Evolutionary conservation across 1,284 basidiomycete genomes (phyloP).

Genomic region (Ceratobasidium papillatum): DNA sequence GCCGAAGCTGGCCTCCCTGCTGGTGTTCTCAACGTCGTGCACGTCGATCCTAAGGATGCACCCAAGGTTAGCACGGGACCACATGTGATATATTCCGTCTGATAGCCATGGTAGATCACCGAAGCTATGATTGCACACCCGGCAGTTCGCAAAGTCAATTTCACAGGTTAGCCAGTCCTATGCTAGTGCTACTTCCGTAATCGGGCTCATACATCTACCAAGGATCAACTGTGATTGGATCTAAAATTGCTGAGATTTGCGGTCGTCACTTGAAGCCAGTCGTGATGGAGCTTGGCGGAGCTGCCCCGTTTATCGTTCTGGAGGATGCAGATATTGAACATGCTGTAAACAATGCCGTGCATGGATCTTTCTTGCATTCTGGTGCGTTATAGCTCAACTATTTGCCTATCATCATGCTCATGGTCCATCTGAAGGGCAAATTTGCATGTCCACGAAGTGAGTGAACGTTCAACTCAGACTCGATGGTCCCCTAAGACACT

Average conservation of each 20-base stretch:
- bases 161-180: constrained; percentile 3
- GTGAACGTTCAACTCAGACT: constrained; percentile 42
- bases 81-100: background rate
- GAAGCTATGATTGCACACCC: constrained; percentile 54
- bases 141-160: constrained; percentile 48
- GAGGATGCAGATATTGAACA: constrained; percentile 56
- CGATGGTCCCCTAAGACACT: background rate
- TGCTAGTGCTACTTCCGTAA: background rate
- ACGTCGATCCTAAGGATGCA: constrained; percentile 54
- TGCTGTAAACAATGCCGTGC: constrained; percentile 48
- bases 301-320: constrained; percentile 56
- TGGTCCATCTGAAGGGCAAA: constrained; percentile 55
- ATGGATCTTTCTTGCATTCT: constrained; percentile 41
- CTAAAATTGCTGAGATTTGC: constrained; percentile 51
- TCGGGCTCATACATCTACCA: constrained; percentile 46
- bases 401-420: background rate
- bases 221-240: constrained; percentile 56
- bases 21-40: constrained; percentile 56
- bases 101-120: constrained; percentile 42
- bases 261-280: constrained; percentile 55
- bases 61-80: constrained; percentile 46
- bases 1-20: constrained; percentile 55
- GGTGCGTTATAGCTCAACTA: constrained; percentile 1
- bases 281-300: constrained; percentile 57
- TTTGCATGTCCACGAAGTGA: constrained; percentile 59